Evolutionary conservation across 1,284 basidiomycete genomes (phyloP), one percentile per base, ranked within the genome.

Genomic region (Melampsora occidentalis): DNA sequence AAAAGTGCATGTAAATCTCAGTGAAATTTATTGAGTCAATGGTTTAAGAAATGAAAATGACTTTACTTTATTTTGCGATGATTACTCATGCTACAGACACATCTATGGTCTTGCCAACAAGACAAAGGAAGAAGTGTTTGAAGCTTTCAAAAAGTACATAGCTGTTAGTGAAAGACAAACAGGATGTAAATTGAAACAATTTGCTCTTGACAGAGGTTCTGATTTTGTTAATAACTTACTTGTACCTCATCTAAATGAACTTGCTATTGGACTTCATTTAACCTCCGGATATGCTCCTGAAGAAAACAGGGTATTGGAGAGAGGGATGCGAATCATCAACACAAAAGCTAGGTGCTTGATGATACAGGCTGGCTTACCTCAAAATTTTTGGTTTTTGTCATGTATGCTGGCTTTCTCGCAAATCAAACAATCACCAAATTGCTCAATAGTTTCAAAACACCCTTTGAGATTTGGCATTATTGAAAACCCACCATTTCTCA

Each of bases 201-300:
- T 57, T 14, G 22, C 53, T 1, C 22, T 57, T 2, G 53, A 57
- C 6, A 57, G 25, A 22, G 53, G 53, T 10, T 5, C 6, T n/a
- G 53, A 57, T 10, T 57, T 57, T 28, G 25, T 57, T 12, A 57
- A 57, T 57, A 28, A n/a, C 6, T 20, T 57, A 2, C 18, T 57
- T 3, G 53, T 7, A 16, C 20, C 20, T 7, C 6, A 16, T 22
- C 12, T 57, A 57, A 10, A 57, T 10, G 22, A n/a, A 1, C 18
- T 57, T 1, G 53, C 10, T 16, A 57, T 57, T 22, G 53, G 7
- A 6, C 20, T 57, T 14, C 53, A 57, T 7, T 35, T 48, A 16
- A 39, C 71, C 1, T 39, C 71, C 1, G 20, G 49, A 1, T 33
- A 75, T 16, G 59, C 71, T 12, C 71, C 71, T 25, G 51, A 75